These are phyloP conservation scores for Fusarium falciforme DNA, from an alignment of 2,329 filamentous ascomycete genomes.

Conservation along the genomic window DNA sequence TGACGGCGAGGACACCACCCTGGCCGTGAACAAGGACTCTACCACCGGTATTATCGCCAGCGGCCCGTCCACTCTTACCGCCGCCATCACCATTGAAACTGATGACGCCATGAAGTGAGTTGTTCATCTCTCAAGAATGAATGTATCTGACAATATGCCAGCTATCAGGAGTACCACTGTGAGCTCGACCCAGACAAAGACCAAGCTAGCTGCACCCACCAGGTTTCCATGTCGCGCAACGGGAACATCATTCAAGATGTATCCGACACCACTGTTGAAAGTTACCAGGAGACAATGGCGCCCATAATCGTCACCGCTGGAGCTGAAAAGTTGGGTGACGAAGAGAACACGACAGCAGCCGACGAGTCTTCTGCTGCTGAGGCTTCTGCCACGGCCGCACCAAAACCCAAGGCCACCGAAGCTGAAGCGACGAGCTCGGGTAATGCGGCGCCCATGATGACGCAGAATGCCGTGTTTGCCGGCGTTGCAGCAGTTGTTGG, in stretches of 20 bases:
- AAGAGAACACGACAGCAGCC: not conserved
- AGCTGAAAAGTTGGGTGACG: conserved; percentile 15
- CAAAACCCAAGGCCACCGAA: conserved; percentile 25
- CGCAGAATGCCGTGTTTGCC: conserved; percentile 50
- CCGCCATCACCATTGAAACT: not conserved
- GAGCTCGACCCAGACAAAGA: conserved; percentile 41
- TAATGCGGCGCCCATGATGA: conserved; percentile 45
- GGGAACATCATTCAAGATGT: not conserved
- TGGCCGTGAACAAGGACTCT: conserved; percentile 32
- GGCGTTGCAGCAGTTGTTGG: conserved; percentile 51
- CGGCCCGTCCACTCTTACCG: conserved; percentile 22
- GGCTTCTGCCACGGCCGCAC: conserved; percentile 15
- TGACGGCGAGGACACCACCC: conserved; percentile 45
- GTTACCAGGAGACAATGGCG: conserved; percentile 34
- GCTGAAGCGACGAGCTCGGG: conserved; percentile 22
- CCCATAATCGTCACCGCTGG: conserved; percentile 53
- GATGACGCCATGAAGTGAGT: not conserved
- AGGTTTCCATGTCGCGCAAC: not conserved
- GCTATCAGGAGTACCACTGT: conserved; percentile 34
- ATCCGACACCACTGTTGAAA: not conserved
- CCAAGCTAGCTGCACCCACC: conserved; percentile 35
- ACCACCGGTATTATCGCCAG: conserved; percentile 41
- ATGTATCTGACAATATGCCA: not conserved
- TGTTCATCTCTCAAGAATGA: not conserved
- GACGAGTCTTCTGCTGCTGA: not conserved